These are phyloP conservation scores for Spergularia bocconei DNA, from an alignment of 148 eudicot species.

Conservation along the genomic window DNA sequence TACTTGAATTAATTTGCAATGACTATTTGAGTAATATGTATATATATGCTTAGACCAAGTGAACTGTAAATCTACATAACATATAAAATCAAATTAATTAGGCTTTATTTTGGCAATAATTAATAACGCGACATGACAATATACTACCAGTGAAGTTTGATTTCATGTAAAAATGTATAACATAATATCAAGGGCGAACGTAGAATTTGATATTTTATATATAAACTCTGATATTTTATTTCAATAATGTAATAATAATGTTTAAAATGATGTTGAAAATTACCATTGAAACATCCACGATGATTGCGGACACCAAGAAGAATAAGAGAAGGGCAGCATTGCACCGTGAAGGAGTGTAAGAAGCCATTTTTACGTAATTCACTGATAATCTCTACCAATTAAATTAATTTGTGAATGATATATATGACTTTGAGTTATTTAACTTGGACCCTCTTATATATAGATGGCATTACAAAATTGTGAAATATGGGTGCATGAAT, in stretches of 20 bases:
- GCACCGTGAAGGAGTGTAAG: not conserved
- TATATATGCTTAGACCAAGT: too few species aligned
- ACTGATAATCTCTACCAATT: not conserved
- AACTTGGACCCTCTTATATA: not conserved
- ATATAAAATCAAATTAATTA: too few species aligned
- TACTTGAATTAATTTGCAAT: too few species aligned
- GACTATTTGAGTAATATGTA: too few species aligned
- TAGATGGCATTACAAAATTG: not conserved
- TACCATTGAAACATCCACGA: not conserved
- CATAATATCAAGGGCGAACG: too few species aligned
- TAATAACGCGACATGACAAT: too few species aligned
- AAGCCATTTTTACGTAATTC: not conserved
- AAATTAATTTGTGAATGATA: not conserved
- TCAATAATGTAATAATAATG: not conserved
- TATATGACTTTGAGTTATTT: not conserved
- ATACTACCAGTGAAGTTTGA: too few species aligned
- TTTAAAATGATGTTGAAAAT: not conserved
- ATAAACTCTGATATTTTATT: too few species aligned
- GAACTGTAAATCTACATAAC: too few species aligned
- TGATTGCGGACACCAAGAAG: not conserved
- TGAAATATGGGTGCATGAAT: not conserved
- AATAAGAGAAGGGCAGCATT: not conserved
- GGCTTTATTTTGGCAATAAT: too few species aligned
- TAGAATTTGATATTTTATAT: too few species aligned
- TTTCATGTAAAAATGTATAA: too few species aligned